Base-by-base conservation (phyloP, 2,329 filamentous ascomycete species). In the Ascosphaera acerosa region DNA sequence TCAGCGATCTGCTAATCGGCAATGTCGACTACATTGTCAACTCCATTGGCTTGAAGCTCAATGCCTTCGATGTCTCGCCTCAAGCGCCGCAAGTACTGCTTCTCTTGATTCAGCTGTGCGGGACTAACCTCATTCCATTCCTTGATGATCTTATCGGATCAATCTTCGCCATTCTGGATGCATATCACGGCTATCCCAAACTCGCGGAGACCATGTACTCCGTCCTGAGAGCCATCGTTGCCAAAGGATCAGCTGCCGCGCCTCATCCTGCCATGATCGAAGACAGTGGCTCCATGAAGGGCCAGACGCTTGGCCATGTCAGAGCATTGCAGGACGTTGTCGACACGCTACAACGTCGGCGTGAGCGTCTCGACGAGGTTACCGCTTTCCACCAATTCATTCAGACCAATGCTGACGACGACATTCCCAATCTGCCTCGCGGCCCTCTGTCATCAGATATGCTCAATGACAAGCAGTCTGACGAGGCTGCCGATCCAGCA, bases 1-100 rank as follows among this genome's bases (percentile, higher is more conserved):
- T 84, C 3, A 73, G 74, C 16, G 69, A 76, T 10, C 57, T 97
- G 39, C 72, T 97, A 23, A 66, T 94, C 17, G 70, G 76, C 32
- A 97, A 97, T 37, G 82, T 80, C 10, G 87, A 97, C 50, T 97
- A 97, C 48, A 76, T 97, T 52, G 73, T 94, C 36, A 94, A 94
- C 45, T 78, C 87, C 0, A 69, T 97, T 10, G 78, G 77, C 0
- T 53, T 94, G 36, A 76, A 81, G 37, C 63, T 97, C 5, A 92
- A 91, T 42, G 78, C 77, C 0, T 78, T 92, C 39, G 81, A 92
- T 39, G 73, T 94, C 32, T 84, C 81, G 1, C 82, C 84, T 1
- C 76, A 90, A 38, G 81, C 80, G 3, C 81, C 82, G 2, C 76
- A 84, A 40, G 87, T 94, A 2, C 53, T 97, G 30, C 64, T 75